These are phyloP conservation scores for Mycena epipterygia DNA, from an alignment of 768 basidiomycete species.

Conservation along the genomic window DNA sequence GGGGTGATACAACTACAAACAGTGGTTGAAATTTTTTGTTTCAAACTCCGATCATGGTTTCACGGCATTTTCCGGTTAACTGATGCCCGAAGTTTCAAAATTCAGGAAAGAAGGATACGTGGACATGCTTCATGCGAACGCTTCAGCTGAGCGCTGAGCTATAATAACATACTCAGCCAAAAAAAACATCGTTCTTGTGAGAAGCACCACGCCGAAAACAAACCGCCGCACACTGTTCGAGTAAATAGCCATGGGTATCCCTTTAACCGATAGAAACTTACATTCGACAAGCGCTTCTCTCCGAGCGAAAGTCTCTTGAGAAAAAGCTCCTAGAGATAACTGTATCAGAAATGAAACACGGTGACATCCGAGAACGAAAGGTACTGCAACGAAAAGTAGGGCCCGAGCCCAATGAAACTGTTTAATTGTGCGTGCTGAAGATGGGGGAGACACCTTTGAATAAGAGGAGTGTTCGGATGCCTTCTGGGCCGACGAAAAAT, in stretches of 20 bases:
- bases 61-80: too few relatives aligned
- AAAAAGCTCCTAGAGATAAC: conserved; percentile 73
- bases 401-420: conserved; percentile 81
- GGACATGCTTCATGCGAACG: too few relatives aligned
- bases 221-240: conserved; percentile 67
- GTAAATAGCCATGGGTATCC: not conserved
- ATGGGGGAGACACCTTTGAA: conserved; percentile 55
- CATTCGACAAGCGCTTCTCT: conserved; percentile 70
- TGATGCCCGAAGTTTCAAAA: too few relatives aligned
- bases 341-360: conserved; percentile 82
- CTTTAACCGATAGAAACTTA: conserved; percentile 39
- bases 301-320: conserved; percentile 71
- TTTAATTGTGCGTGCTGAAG: not conserved
- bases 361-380: conserved; percentile 85
- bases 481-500: conserved; percentile 66
- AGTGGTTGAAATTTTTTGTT: too few relatives aligned
- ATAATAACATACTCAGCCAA: too few relatives aligned
- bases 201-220: conserved; percentile 82
- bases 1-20: too few relatives aligned
- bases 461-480: conserved; percentile 60
- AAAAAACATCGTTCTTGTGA: conserved; percentile 82
- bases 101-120: too few relatives aligned
- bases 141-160: too few relatives aligned
- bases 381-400: conserved; percentile 81
- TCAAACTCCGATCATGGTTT: too few relatives aligned